Percentiles rank a stretch among this genome's conserved stretches.
phyloP scores from a whole-genome alignment of 2,329 filamentous ascomycete genomes.

The Fonsecaea multimorphosa region DNA sequence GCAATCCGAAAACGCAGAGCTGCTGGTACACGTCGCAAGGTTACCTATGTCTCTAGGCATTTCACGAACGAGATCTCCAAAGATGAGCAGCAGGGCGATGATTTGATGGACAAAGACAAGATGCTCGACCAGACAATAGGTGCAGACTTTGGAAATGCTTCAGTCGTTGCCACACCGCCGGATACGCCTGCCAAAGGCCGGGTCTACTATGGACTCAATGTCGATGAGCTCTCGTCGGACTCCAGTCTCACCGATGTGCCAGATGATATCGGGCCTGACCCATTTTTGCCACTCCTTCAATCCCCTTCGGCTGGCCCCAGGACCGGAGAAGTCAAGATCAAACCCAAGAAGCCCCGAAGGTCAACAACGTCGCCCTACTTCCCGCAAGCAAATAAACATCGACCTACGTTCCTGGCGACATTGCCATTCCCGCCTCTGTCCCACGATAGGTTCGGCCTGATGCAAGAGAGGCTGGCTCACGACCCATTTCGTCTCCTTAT shows the following conservation, averaged over 20 bases:
- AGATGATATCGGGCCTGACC: constrained; percentile 42
- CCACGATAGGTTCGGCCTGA: constrained; percentile 71
- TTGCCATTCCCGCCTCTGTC: constrained; percentile 70
- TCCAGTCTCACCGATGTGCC: constrained; percentile 47
- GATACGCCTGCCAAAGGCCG: constrained; percentile 28
- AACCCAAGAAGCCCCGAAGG: constrained; percentile 16
- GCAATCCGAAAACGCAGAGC: constrained; percentile 18
- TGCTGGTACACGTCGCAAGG: constrained; percentile 22
- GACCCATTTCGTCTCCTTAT: constrained; percentile 82
- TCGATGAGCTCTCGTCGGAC: constrained; percentile 44
- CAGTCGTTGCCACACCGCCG: constrained; percentile 27
- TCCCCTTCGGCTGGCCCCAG: constrained; percentile 18
- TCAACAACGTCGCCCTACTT: constrained; percentile 51
- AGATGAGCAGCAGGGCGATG: constrained; percentile 7
- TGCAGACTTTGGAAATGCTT: constrained; percentile 5
- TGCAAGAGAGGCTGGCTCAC: constrained; percentile 78
- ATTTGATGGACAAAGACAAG: constrained; percentile 2
- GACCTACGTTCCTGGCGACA: constrained; percentile 49
- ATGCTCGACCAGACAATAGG: not conserved
- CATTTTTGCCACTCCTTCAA: constrained; percentile 18
- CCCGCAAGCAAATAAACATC: constrained; percentile 40
- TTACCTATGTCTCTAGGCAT: constrained; percentile 38
- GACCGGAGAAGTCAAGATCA: constrained; percentile 27
- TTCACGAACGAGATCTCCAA: constrained; percentile 25
- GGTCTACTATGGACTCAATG: constrained; percentile 34